phyloP scores from a whole-genome alignment of 2,329 filamentous ascomycete species.

The Achaetomium macrosporum region DNA sequence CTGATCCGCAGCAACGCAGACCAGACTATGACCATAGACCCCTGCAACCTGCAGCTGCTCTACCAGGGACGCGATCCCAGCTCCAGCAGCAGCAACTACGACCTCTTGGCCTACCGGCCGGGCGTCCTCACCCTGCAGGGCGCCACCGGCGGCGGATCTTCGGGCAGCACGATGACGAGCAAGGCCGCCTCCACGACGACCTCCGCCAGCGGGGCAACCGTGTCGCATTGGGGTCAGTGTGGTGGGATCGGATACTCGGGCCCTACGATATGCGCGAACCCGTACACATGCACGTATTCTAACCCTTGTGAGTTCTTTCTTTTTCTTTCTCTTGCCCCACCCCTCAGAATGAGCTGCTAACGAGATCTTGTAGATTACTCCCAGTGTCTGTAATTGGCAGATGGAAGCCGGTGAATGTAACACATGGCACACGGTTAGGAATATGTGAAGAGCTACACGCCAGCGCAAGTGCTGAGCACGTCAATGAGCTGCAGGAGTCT shows the following conservation, averaged over 20 bases:
- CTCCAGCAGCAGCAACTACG: conserved; percentile 40
- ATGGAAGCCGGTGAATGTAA: no score
- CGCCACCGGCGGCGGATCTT: neutral
- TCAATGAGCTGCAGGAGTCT: no score
- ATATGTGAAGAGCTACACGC: no score
- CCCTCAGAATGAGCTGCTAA: no score
- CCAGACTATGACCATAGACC: conserved; percentile 57
- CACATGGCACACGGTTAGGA: no score
- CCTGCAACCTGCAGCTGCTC: conserved; percentile 59
- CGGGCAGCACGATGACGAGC: neutral
- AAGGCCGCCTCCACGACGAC: neutral
- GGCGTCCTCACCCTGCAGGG: conserved; percentile 45
- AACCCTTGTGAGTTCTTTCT: conserved; percentile 21
- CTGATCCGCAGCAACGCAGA: conserved; percentile 50
- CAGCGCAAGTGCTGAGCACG: no score
- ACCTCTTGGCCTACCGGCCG: conserved; percentile 42
- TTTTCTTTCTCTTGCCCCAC: no score
- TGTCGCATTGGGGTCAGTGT: conserved; percentile 23
- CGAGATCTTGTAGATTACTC: no score
- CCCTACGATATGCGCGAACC: conserved; percentile 19
- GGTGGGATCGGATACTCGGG: conserved; percentile 24
- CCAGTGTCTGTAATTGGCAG: no score
- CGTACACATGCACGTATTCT: conserved; percentile 21
- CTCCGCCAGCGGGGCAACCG: neutral
- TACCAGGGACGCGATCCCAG: conserved; percentile 59